A percentile compares a stretch with the other conserved stretches of the same genome.
These are phyloP conservation scores for Closterium sp. DNA, from an alignment of 139 green algal genomes.

Conservation along the genomic window DNA sequence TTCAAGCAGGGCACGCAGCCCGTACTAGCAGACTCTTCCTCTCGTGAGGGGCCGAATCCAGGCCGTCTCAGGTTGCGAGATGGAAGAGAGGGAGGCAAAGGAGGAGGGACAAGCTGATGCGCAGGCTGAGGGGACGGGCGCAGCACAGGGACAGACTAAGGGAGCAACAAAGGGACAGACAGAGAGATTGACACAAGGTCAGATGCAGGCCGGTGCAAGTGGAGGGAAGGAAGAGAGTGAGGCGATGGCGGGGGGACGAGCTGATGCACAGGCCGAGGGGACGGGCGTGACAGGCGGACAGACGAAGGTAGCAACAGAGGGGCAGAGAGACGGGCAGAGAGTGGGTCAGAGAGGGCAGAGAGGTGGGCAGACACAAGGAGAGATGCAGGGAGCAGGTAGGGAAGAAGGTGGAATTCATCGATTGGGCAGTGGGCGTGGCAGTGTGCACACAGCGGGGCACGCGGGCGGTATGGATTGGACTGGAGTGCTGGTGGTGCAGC, in stretches of 20 bases:
- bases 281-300: background rate
- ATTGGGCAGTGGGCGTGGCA: background rate
- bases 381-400: too few species aligned
- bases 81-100: background rate
- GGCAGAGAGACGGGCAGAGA: background rate
- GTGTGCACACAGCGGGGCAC: background rate
- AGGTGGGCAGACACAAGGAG: too few species aligned
- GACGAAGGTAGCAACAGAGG: too few species aligned
- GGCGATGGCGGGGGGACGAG: background rate
- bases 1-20: too few species aligned
- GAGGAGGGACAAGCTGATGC: background rate
- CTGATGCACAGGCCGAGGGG: too few species aligned
- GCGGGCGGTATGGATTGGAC: background rate
- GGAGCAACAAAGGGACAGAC: background rate
- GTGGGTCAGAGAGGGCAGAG: too few species aligned
- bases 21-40: too few species aligned
- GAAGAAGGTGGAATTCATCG: background rate
- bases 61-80: too few species aligned
- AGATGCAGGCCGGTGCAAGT: too few species aligned
- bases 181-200: background rate
- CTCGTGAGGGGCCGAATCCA: too few species aligned
- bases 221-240: background rate
- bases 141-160: background rate
- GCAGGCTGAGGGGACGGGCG: background rate
- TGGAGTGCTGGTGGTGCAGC: slow-evolving; percentile 16